Evolutionary conservation across 345 rosid species (phyloP).

Genomic region (Sisymbrium irio): DNA sequence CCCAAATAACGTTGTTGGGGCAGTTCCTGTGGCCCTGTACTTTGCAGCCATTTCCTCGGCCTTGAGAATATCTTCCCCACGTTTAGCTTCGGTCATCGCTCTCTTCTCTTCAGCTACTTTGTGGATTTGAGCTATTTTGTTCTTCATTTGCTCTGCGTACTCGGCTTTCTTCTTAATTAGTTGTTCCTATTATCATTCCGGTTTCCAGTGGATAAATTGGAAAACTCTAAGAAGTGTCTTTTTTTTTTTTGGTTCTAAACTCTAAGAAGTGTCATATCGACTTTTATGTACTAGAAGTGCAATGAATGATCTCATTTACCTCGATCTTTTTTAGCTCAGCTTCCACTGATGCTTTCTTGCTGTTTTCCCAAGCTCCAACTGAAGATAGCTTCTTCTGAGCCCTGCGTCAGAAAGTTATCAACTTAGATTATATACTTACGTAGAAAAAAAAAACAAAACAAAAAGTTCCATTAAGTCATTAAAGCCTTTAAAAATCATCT

Average conservation of each 20-base stretch:
- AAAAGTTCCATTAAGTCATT: background rate
- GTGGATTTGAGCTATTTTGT: conserved; percentile 70
- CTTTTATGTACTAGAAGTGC: background rate
- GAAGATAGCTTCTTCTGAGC: conserved; percentile 31
- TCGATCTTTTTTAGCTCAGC: conserved; percentile 33
- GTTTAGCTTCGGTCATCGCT: conserved; percentile 72
- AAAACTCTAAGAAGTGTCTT: background rate
- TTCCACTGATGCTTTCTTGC: conserved; percentile 33
- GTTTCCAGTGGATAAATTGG: background rate
- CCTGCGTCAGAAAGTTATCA: background rate
- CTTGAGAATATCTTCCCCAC: conserved; percentile 80
- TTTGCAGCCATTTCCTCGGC: conserved; percentile 86
- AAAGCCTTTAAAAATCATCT: background rate
- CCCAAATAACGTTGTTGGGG: conserved; percentile 62
- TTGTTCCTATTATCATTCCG: conserved; percentile 48
- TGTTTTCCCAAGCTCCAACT: conserved; percentile 37
- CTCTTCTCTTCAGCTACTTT: conserved; percentile 82
- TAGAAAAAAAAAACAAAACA: background rate
- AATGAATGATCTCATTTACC: background rate
- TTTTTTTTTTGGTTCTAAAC: background rate
- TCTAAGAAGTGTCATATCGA: background rate
- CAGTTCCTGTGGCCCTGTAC: conserved; percentile 70
- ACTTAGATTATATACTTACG: background rate
- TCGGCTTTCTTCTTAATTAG: conserved; percentile 78
- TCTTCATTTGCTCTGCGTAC: conserved; percentile 77